These are phyloP conservation scores for Eragrostis nindensis DNA, from an alignment of 176 grass and related monocot species.

Conservation along the genomic window DNA sequence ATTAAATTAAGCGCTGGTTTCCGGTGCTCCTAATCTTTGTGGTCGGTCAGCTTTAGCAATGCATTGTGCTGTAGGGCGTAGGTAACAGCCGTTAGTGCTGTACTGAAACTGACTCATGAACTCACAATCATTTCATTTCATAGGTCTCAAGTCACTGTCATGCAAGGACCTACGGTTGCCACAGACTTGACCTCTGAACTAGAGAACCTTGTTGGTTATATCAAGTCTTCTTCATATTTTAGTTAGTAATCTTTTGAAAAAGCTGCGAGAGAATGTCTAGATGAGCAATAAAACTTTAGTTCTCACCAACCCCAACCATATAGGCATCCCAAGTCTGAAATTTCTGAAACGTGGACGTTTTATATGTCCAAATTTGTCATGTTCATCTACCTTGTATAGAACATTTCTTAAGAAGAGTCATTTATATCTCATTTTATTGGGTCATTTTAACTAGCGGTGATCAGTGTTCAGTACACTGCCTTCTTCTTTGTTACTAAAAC, in stretches of 20 bases:
- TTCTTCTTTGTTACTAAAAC: background rate
- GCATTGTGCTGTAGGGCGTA: constrained; percentile 15
- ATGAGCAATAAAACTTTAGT: background rate
- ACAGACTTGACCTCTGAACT: constrained; percentile 48
- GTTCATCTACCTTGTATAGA: too few species aligned
- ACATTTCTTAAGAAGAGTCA: background rate
- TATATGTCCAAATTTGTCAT: too few species aligned
- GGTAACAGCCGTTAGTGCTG: background rate
- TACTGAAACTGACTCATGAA: constrained; percentile 21
- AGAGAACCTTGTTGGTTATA: constrained; percentile 16
- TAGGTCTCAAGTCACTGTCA: constrained; percentile 41
- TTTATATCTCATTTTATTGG: background rate
- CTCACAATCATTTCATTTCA: constrained; percentile 11
- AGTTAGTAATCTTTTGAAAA: background rate
- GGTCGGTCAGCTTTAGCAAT: constrained; percentile 21
- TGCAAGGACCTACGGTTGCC: constrained; percentile 25
- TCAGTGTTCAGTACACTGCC: background rate
- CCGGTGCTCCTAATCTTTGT: constrained; percentile 6
- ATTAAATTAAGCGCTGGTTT: constrained; percentile 7
- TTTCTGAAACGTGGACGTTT: background rate
- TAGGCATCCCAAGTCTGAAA: background rate
- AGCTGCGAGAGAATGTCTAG: background rate
- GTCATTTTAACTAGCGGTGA: constrained; percentile 9
- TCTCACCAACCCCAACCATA: constrained; percentile 2
- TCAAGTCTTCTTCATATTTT: constrained; percentile 13